These are phyloP conservation scores for Medicago ruthenica DNA, from an alignment of 306 rosid genomes.

Conservation along the genomic window DNA sequence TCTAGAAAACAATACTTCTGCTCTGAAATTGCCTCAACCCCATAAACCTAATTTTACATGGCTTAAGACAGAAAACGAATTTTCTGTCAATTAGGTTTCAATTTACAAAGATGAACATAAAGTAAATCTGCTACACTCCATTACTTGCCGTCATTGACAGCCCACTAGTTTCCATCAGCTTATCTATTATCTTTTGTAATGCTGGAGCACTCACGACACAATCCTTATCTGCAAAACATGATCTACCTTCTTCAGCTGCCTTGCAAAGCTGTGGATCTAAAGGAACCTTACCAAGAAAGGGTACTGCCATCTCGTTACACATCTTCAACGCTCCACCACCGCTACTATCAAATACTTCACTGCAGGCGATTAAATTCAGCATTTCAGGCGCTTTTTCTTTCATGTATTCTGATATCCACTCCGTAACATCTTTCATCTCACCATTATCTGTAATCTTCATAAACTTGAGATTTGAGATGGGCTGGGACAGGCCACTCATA, in stretches of 20 bases:
- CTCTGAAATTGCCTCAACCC: not conserved
- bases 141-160: constrained; percentile 49
- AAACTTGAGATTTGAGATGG: constrained; percentile 68
- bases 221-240: constrained; percentile 73
- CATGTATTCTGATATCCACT: constrained; percentile 64
- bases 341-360: constrained; percentile 86
- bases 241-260: constrained; percentile 93
- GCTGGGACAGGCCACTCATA: constrained; percentile 86
- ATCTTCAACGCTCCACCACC: constrained; percentile 85
- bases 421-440: constrained; percentile 75
- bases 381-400: constrained; percentile 75
- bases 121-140: constrained; percentile 48
- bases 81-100: constrained; percentile 17
- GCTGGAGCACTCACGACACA: constrained; percentile 77
- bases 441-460: constrained; percentile 60
- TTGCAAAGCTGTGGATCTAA: constrained; percentile 90
- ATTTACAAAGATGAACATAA: constrained; percentile 15
- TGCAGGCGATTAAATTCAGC: constrained; percentile 60
- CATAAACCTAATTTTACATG: not conserved
- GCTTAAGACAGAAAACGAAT: not conserved
- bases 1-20: not conserved
- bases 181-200: constrained; percentile 71
- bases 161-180: constrained; percentile 60
- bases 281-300: constrained; percentile 90
- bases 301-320: constrained; percentile 82